A percentile compares a stretch with the other conserved stretches of the same genome.
phyloP scores from a whole-genome alignment of 2,329 filamentous ascomycete genomes.

The Calcarisporium arbuscula region DNA sequence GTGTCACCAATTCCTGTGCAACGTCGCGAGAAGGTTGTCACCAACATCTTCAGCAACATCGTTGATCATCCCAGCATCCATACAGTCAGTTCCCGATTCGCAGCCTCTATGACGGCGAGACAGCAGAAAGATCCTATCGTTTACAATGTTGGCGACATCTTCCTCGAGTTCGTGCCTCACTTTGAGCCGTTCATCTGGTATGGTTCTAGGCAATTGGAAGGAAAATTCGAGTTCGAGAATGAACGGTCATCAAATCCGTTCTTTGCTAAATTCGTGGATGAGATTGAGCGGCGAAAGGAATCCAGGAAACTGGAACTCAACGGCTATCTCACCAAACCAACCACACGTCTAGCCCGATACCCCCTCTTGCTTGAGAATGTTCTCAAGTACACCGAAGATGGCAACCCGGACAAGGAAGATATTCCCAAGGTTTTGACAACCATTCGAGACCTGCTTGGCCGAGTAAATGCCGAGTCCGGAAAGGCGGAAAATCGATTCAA shows the following conservation, averaged over 20 bases:
- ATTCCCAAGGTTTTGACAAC: conserved; percentile 82
- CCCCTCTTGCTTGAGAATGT: conserved; percentile 88
- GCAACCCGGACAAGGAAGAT: conserved; percentile 83
- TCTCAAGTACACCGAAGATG: conserved; percentile 83
- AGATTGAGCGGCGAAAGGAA: conserved; percentile 92
- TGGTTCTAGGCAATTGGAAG: conserved; percentile 90
- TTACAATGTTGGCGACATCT: conserved; percentile 85
- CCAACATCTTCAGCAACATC: conserved; percentile 92
- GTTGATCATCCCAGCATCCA: conserved; percentile 79
- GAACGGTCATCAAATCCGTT: conserved; percentile 80
- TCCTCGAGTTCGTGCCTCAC: conserved; percentile 82
- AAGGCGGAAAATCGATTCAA: conserved; percentile 98
- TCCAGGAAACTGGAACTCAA: conserved; percentile 95
- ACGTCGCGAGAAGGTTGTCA: conserved; percentile 82
- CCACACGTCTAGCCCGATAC: conserved; percentile 89
- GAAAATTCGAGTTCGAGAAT: conserved; percentile 96
- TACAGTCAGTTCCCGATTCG: conserved; percentile 81
- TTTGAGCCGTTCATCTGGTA: conserved; percentile 97
- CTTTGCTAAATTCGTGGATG: conserved; percentile 89
- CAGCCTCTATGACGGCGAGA: conserved; percentile 77
- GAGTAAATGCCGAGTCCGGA: conserved; percentile 91
- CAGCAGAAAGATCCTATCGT: conserved; percentile 91
- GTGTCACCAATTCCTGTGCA: conserved; percentile 84
- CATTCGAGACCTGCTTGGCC: conserved; percentile 79
- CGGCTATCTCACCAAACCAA: conserved; percentile 95